A percentile compares a stretch with the other conserved stretches of the same genome.
Conservation (phyloP, 2,329 filamentous ascomycete species). For the Cytospora schulzeri region DNA sequence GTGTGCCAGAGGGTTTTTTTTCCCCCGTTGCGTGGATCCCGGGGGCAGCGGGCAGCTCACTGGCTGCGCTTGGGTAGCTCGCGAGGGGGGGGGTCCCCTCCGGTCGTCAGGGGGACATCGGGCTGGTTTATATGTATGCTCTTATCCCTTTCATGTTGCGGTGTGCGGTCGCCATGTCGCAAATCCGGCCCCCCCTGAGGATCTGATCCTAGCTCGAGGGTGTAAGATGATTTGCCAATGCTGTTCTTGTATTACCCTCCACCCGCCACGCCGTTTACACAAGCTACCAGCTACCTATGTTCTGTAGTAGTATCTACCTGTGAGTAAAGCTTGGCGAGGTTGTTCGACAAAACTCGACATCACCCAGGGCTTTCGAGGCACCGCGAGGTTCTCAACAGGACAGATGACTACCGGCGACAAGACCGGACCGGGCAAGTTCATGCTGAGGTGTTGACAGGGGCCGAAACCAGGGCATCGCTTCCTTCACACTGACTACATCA, state of each 20-base stretch:
- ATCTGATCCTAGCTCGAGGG: neutral
- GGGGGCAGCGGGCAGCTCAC: neutral
- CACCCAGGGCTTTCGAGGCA: neutral
- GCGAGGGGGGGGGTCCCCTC: too few species aligned
- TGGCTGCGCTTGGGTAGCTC: neutral
- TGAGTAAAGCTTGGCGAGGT: neutral
- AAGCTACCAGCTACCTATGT: neutral
- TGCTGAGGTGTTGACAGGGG: neutral
- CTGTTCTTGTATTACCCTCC: neutral
- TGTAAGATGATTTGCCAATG: conserved; percentile 1
- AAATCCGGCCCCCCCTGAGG: neutral
- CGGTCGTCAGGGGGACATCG: too few species aligned
- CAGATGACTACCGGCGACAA: neutral
- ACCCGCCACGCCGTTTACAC: neutral
- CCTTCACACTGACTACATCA: neutral
- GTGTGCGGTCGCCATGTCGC: neutral
- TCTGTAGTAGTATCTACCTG: neutral
- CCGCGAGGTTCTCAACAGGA: neutral
- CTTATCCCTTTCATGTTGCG: neutral
- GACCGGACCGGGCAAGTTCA: neutral
- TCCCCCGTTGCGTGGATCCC: too few species aligned
- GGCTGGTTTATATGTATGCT: neutral
- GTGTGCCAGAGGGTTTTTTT: too few species aligned
- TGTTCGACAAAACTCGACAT: neutral
- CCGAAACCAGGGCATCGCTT: neutral